Percentiles rank a stretch among this genome's conserved stretches.
phyloP scores from a whole-genome alignment of 2,329 filamentous ascomycete species.

The Fusarium floridanum region DNA sequence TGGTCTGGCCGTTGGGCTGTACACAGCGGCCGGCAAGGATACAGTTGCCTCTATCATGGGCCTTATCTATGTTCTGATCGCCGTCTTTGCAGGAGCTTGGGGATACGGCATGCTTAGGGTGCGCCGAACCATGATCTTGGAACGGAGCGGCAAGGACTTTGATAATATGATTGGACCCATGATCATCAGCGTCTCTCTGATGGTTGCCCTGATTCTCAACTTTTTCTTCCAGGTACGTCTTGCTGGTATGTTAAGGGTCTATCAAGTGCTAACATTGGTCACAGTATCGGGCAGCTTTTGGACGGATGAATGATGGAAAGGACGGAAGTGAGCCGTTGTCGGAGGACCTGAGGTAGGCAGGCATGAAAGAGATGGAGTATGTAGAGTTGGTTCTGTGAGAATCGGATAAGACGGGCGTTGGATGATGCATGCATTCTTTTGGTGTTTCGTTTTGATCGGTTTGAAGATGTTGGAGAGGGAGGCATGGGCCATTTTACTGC shows the following conservation, averaged over 20 bases:
- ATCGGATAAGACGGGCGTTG: slow-evolving; percentile 31
- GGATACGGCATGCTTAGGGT: slow-evolving; percentile 86
- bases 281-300: slow-evolving; percentile 52
- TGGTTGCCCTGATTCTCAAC: slow-evolving; percentile 84
- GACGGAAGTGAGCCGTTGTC: slow-evolving; percentile 22
- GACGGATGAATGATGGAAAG: slow-evolving; percentile 42
- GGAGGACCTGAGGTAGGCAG: slow-evolving; percentile 49
- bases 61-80: slow-evolving; percentile 85
- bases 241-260: neutral
- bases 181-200: slow-evolving; percentile 83
- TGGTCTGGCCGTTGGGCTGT: slow-evolving; percentile 84
- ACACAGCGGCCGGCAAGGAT: slow-evolving; percentile 88
- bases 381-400: slow-evolving; percentile 19
- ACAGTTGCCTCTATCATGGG: slow-evolving; percentile 82
- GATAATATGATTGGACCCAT: slow-evolving; percentile 90
- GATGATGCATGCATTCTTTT: slow-evolving; percentile 29
- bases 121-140: slow-evolving; percentile 82
- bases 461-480: neutral
- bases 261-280: slow-evolving; percentile 23
- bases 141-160: slow-evolving; percentile 91
- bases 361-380: slow-evolving; percentile 13
- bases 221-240: slow-evolving; percentile 84
- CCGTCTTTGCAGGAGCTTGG: slow-evolving; percentile 87
- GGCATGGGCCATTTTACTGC: slow-evolving; percentile 1
- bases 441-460: slow-evolving; percentile 19